These are phyloP conservation scores for Pelargonium myrrhifolium DNA, from an alignment of 441 rosid genomes.

Conservation along the genomic window DNA sequence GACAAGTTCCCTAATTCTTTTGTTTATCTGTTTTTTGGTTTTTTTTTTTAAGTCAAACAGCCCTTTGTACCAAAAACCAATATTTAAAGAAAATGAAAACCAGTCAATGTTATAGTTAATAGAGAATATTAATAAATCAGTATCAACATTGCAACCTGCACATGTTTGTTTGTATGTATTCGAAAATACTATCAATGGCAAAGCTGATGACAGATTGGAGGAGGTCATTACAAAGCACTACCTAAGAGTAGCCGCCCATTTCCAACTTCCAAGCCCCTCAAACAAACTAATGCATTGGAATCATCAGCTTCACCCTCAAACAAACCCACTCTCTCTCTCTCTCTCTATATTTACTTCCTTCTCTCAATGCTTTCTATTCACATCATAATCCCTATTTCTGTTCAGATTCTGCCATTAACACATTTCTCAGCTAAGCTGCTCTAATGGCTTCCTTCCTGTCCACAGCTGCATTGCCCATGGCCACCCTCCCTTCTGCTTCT, in stretches of 20 bases:
- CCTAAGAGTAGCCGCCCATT: constrained; percentile 25
- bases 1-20: too few relatives aligned
- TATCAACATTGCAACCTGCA: too few relatives aligned
- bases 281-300: constrained; percentile 26
- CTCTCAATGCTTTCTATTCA: background rate
- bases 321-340: background rate
- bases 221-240: constrained; percentile 12
- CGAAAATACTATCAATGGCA: background rate
- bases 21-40: too few relatives aligned
- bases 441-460: constrained; percentile 37
- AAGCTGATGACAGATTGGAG: background rate
- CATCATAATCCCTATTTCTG: background rate
- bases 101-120: too few relatives aligned
- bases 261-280: constrained; percentile 23
- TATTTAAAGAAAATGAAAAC: too few relatives aligned
- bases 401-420: background rate
- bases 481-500: constrained; percentile 18
- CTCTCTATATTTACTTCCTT: background rate
- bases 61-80: too few relatives aligned
- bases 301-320: constrained; percentile 19
- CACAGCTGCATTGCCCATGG: constrained; percentile 22
- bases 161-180: too few relatives aligned
- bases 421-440: constrained; percentile 6
- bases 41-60: constrained; percentile 6
- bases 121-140: too few relatives aligned